Conservation (phyloP, 2,329 filamentous ascomycete species). For the Colletotrichum magnum region DNA sequence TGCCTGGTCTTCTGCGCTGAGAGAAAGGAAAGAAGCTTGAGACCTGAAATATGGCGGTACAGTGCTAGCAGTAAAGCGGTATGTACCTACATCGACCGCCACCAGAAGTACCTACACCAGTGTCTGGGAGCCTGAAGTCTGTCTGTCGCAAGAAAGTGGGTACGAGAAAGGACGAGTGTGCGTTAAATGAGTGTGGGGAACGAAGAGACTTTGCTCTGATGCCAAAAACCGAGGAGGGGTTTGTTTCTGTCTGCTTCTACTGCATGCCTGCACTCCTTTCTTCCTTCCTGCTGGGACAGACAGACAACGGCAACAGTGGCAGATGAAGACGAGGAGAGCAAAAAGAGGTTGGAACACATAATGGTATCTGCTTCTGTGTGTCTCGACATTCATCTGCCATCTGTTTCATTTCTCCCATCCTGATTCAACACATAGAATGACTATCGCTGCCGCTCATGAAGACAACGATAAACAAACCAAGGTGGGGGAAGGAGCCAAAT, state of each 20-base stretch:
- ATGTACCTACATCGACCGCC: conserved; percentile 7
- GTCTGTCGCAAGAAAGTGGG: conserved; percentile 7
- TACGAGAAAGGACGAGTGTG: conserved; percentile 1
- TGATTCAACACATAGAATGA: neutral
- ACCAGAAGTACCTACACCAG: neutral
- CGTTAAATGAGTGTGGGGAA: conserved; percentile 42
- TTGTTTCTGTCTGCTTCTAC: conserved; percentile 35
- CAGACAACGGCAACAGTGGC: neutral
- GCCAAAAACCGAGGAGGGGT: conserved; percentile 32
- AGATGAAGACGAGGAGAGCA: neutral
- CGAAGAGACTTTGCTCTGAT: conserved; percentile 16
- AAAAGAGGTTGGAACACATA: neutral
- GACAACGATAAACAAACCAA: conserved; percentile 6
- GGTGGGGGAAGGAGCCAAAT: conserved; percentile 28
- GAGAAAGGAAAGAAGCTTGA: neutral
- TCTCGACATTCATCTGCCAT: neutral
- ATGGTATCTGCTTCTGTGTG: neutral
- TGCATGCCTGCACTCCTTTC: conserved; percentile 4
- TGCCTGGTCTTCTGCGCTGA: neutral
- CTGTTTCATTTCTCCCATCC: neutral
- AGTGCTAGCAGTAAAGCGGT: conserved; percentile 5
- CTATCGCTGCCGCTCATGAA: neutral
- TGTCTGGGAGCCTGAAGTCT: neutral
- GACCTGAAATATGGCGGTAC: neutral
- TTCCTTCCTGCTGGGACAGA: neutral